Base-by-base conservation (phyloP, 164 flowering plant species). In the Sextonia rubra region DNA sequence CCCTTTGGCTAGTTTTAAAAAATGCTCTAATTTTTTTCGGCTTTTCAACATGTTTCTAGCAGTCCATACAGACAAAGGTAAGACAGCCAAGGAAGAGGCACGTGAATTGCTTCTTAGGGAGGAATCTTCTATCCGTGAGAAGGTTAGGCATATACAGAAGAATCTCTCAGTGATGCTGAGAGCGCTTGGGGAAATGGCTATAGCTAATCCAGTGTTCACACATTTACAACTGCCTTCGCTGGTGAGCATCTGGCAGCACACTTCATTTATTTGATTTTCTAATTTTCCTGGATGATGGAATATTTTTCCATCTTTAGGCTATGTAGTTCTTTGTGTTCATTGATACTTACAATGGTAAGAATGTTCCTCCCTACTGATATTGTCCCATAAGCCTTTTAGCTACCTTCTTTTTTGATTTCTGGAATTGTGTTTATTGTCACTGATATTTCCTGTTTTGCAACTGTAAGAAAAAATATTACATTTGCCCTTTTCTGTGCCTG, bases 31-130 rank as follows among this genome's bases (percentile, higher is more conserved):
- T 47, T 47, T 47, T 47, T 47, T 47, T 52, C 1, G 6, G 12
- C 12, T 1, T 30, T 5, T 5, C 0, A 7, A 18, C 74, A 69
- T 49, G 22, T 67, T 69, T 66, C 48, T 32, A 73, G 75, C 75
- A 26, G 49, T 79, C 12, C 68, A 23, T 76, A 23, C 73, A 89
- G 98, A 93, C 48, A 96, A 93, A 76, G 91, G 84, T 77, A 91
- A 86, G 84, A 86, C 87, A 60, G 94, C 92, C 49, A 96, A 93
- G 83, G 99, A 96, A 82, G 99, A 96, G 86, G 96, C 97, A 61
- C 90, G 94, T 8, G 97, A 94, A 12, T 75, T 87, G 73, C 75
- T 85, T 75, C 91, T 94, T 8, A 88, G 71, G 79, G 98, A 94
- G 80, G 98, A 94, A 80, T 86, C 94, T 62, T 76, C 80, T 18